Base-by-base conservation (phyloP, 257 asterid genomes). In the Solanum virginianum region DNA sequence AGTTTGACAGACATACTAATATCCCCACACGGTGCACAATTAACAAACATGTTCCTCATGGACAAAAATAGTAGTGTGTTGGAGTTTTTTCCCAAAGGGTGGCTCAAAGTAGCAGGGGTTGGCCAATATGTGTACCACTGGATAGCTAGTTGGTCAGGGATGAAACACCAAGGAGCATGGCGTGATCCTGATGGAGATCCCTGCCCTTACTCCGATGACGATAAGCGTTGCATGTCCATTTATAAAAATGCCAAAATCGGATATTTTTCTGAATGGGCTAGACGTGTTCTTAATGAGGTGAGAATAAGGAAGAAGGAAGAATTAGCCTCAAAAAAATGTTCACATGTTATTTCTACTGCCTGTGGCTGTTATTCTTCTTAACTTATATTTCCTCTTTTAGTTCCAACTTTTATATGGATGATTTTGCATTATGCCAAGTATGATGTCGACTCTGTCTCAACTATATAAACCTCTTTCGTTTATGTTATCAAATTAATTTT, bases 11-110 rank as follows among this genome's bases (percentile, higher is more conserved):
- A 94, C 84, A 85, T 95, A 43, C 72, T 94, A 80, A 89, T 92
- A 47, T 94, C 97, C 39, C 96, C 98, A 53, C 98, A 94, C 70
- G 98, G 97, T 9, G 98, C 98, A 9, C 98, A 95, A 80, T 47
- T 95, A 80, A 92, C 92, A 5, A 94, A 94, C 92, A 89, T 94
- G 96, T 88, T 93, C 81, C 69, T 92, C 56, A 92, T 93, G 97
- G 93, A 95, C 41, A 86, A 91, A 87, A 93, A 91, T 87, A 89
- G 96, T 85, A 92, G 96, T 74, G 92, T 94, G 16, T 88, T 93
- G 91, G 98, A 94, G 80, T 84, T 94, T 49, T 94, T 94, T 56
- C 97, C 98, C 2, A 93, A 93, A 75, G 98, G 98, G 0, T 94
- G 97, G 97, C 86, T 89, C 7, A 92, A 94, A 83, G 86, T 88